Evolutionary conservation across 129 eudicot genomes (phyloP).

Genomic region (Artemisia annua): DNA sequence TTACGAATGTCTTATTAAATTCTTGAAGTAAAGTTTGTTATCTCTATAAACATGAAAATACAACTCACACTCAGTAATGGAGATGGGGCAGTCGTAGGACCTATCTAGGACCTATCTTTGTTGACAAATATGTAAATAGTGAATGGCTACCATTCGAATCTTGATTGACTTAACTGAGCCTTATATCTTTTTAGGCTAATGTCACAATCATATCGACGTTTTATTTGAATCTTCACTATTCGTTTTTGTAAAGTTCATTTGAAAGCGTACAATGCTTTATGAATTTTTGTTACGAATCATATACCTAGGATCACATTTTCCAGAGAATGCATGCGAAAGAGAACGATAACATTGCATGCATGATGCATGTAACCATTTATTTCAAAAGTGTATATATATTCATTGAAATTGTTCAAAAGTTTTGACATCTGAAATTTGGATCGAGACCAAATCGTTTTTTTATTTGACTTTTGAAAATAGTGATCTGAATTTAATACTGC

Average conservation of each 20-base stretch:
- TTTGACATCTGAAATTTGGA: background rate
- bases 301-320: background rate
- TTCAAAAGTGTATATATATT: too few species aligned
- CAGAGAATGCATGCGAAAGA: background rate
- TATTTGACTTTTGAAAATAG: background rate
- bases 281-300: background rate
- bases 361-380: too few species aligned
- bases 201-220: background rate
- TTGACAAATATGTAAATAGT: background rate
- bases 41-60: too few species aligned
- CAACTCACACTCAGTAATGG: too few species aligned
- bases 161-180: background rate
- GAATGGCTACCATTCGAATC: background rate
- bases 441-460: background rate
- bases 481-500: constrained; percentile 9
- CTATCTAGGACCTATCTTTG: too few species aligned
- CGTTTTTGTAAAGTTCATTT: background rate
- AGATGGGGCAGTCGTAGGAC: too few species aligned
- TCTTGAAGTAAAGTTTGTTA: too few species aligned
- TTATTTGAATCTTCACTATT: background rate
- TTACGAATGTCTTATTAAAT: too few species aligned
- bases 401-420: too few species aligned
- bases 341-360: too few species aligned
- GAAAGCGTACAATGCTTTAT: background rate
- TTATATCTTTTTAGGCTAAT: background rate